These are phyloP conservation scores for Gossypium raimondii DNA, from an alignment of 345 rosid genomes.

Conservation along the genomic window DNA sequence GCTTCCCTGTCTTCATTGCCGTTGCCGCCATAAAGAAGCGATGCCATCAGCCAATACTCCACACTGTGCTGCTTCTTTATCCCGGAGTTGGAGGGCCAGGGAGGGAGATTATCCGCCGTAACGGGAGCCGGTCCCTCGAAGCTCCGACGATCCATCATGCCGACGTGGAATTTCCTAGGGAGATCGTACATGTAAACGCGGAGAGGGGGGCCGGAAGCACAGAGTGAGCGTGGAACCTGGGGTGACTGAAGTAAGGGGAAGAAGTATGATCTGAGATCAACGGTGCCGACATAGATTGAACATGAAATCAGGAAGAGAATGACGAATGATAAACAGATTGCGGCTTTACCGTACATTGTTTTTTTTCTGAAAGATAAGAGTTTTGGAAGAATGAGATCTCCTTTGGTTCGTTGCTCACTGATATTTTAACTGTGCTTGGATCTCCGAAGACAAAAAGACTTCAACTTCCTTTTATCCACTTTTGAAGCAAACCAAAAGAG, in stretches of 20 bases:
- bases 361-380: conserved; percentile 10
- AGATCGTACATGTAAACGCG: conserved; percentile 91
- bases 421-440: neutral
- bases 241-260: conserved; percentile 48
- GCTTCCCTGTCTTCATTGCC: conserved; percentile 48
- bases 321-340: conserved; percentile 30
- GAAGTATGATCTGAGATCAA: conserved; percentile 57
- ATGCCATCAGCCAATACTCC: conserved; percentile 96
- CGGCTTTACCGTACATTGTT: conserved; percentile 46
- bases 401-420: neutral
- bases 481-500: neutral
- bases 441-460: neutral
- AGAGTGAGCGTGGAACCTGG: conserved; percentile 17
- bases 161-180: conserved; percentile 72
- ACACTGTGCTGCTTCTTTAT: conserved; percentile 77
- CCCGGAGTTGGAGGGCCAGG: conserved; percentile 66
- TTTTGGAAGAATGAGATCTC: neutral
- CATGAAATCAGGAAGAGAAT: conserved; percentile 43
- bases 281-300: conserved; percentile 47
- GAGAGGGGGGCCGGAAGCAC: conserved; percentile 37
- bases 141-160: conserved; percentile 55
- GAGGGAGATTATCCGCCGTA: conserved; percentile 55
- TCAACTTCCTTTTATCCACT: neutral
- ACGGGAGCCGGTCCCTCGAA: conserved; percentile 43
- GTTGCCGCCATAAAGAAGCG: conserved; percentile 49